Evolutionary conservation across 1,284 basidiomycete genomes (phyloP).

Genomic region (Apiotrichum laibachii): DNA sequence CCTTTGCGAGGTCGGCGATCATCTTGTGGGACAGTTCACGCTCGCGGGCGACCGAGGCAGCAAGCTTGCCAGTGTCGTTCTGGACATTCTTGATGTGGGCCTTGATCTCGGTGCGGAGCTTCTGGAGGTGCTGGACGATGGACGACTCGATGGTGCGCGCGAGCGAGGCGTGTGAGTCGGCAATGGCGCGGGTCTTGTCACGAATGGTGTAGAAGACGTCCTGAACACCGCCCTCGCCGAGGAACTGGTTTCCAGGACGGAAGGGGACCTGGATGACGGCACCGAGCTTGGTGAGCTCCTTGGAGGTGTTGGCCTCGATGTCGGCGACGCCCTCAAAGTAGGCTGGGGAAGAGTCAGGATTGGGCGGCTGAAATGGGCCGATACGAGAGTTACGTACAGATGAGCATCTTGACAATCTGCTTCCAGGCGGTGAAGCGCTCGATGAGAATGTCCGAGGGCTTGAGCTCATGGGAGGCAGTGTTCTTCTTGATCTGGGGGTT

Average conservation of each 20-base stretch:
- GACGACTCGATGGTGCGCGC: conserved; percentile 95
- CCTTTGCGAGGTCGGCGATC: conserved; percentile 82
- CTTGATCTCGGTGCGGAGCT: conserved; percentile 90
- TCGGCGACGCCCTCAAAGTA: conserved; percentile 79
- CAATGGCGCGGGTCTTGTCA: conserved; percentile 90
- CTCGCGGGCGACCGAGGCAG: conserved; percentile 88
- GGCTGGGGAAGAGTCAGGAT: conserved; percentile 26
- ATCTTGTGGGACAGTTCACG: conserved; percentile 83
- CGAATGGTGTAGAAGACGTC: conserved; percentile 91
- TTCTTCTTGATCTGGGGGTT: conserved; percentile 71
- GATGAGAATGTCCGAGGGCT: conserved; percentile 93
- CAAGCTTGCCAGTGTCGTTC: conserved; percentile 95
- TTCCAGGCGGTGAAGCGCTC: conserved; percentile 71
- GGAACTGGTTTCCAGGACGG: conserved; percentile 88
- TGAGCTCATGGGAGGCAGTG: conserved; percentile 81
- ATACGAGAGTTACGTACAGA: conserved; percentile 52
- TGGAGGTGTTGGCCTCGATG: conserved; percentile 91
- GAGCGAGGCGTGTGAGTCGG: conserved; percentile 94
- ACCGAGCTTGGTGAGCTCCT: conserved; percentile 92
- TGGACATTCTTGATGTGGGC: conserved; percentile 98
- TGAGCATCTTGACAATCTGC: conserved; percentile 87
- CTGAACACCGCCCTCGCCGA: conserved; percentile 88
- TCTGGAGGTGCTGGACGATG: conserved; percentile 96
- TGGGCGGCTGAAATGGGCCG: no score
- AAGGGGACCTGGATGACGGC: conserved; percentile 98